Percentiles rank a stretch among this genome's conserved stretches.
phyloP scores from a whole-genome alignment of 1,139 yeast species.

The Sugiyamaella sp. region DNA sequence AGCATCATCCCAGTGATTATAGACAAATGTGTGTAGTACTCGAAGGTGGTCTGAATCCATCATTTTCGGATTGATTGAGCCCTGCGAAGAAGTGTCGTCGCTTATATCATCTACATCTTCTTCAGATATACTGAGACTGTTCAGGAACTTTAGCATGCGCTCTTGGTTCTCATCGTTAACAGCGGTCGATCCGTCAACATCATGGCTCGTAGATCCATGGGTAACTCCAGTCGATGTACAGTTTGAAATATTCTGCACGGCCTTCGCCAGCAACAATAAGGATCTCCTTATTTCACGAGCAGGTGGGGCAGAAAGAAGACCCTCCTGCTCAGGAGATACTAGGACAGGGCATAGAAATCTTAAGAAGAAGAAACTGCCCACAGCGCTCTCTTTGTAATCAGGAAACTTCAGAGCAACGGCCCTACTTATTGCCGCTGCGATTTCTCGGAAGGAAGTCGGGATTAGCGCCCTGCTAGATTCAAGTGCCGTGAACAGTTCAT shows the following conservation, averaged over 20 bases:
- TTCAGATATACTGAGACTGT: slow-evolving; percentile 13
- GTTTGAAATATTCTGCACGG: slow-evolving; percentile 63
- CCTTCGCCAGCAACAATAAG: slow-evolving; percentile 73
- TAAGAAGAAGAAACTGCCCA: slow-evolving; percentile 79
- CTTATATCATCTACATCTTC: slow-evolving; percentile 46
- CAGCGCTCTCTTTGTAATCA: slow-evolving; percentile 60
- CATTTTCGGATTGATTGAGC: slow-evolving; percentile 21
- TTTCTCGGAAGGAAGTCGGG: slow-evolving; percentile 64
- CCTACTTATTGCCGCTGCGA: slow-evolving; percentile 63
- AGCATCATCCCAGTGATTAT: slow-evolving; percentile 60
- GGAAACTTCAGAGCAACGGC: slow-evolving; percentile 63
- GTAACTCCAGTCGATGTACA: slow-evolving; percentile 8
- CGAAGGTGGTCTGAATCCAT: slow-evolving; percentile 27
- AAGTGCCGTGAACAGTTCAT: slow-evolving; percentile 58
- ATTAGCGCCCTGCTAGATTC: slow-evolving; percentile 53
- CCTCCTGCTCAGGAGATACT: slow-evolving; percentile 74
- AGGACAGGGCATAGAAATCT: slow-evolving; percentile 84
- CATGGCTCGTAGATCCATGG: slow-evolving; percentile 6
- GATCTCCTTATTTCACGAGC: slow-evolving; percentile 60
- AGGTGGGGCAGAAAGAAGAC: slow-evolving; percentile 36
- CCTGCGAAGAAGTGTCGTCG: slow-evolving; percentile 35
- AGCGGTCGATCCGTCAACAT: slow-evolving; percentile 2
- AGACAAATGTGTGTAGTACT: slow-evolving; percentile 63
- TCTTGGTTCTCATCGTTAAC: slow-evolving; percentile 15
- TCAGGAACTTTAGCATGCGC: slow-evolving; percentile 17